A percentile compares a stretch with the other conserved stretches of the same genome.
These are phyloP conservation scores for Lipomyces chichibuensis DNA, from an alignment of 805 yeast species.

Conservation along the genomic window DNA sequence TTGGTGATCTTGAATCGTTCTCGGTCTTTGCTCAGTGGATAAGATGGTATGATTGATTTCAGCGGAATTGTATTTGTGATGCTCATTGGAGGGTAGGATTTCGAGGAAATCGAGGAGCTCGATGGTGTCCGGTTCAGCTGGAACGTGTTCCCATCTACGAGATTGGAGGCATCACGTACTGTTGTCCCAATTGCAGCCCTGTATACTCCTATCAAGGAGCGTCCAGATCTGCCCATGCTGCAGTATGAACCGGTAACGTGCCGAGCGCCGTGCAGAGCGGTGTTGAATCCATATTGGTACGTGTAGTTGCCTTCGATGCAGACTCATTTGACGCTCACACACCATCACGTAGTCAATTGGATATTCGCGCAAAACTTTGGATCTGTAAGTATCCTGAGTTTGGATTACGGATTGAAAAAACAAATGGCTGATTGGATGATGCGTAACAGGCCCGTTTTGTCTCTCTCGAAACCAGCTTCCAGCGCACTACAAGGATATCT, in stretches of 20 bases:
- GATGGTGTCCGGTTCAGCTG: conserved; percentile 76
- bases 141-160: conserved; percentile 87
- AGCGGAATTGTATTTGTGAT: neutral
- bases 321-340: neutral
- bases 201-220: conserved; percentile 88
- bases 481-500: conserved; percentile 73
- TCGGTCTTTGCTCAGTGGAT: neutral
- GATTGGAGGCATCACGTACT: conserved; percentile 84
- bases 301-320: conserved; percentile 9
- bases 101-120: conserved; percentile 61
- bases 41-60: neutral
- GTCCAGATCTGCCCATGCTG: conserved; percentile 75
- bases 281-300: conserved; percentile 79
- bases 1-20: neutral
- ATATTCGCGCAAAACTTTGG: conserved; percentile 77
- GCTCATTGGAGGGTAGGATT: conserved; percentile 45
- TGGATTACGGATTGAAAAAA: neutral
- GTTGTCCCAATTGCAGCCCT: conserved; percentile 93
- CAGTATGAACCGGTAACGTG: conserved; percentile 86
- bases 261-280: conserved; percentile 78
- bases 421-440: neutral
- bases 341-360: conserved; percentile 54
- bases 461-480: conserved; percentile 77
- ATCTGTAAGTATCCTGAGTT: conserved; percentile 52
- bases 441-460: conserved; percentile 61